A percentile compares a stretch with the other conserved stretches of the same genome.
These are phyloP conservation scores for Chytridium lagenaria DNA, from an alignment of 371 early-diverging fungal species.

Conservation along the genomic window DNA sequence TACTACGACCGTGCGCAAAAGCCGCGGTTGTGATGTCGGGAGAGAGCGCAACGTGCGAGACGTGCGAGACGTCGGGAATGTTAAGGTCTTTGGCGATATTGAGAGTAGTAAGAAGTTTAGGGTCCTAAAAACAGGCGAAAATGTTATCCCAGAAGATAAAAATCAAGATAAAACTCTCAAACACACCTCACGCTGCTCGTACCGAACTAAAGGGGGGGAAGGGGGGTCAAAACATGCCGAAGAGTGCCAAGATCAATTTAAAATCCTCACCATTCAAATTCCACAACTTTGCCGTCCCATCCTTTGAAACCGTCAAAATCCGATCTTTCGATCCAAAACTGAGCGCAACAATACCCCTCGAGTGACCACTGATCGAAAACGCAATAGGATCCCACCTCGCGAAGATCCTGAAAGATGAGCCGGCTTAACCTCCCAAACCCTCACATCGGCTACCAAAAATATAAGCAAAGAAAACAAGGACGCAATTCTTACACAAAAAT, in stretches of 20 bases:
- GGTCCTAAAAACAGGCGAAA: background rate
- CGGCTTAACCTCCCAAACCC: slow-evolving; percentile 9
- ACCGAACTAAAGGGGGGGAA: background rate
- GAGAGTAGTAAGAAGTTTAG: background rate
- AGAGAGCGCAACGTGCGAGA: background rate
- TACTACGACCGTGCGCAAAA: background rate
- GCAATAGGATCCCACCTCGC: background rate
- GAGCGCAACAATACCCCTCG: background rate
- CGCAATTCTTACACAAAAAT: background rate
- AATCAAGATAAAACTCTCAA: background rate
- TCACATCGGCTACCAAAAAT: background rate
- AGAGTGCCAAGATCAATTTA: background rate
- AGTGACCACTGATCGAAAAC: slow-evolving; percentile 1
- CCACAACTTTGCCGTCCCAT: slow-evolving; percentile 15
- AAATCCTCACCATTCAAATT: slow-evolving; percentile 1
- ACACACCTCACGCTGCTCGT: background rate
- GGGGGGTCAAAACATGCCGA: too few relatives aligned
- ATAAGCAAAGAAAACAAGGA: background rate
- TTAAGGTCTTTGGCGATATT: background rate
- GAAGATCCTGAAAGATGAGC: background rate
- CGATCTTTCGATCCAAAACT: background rate
- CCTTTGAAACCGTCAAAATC: slow-evolving; percentile 7
- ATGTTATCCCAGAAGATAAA: background rate
- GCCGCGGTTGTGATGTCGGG: background rate
- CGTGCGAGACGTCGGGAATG: background rate